These are phyloP conservation scores for Scheffersomyces parashehatae DNA, from an alignment of 1,139 yeast genomes.

Conservation along the genomic window DNA sequence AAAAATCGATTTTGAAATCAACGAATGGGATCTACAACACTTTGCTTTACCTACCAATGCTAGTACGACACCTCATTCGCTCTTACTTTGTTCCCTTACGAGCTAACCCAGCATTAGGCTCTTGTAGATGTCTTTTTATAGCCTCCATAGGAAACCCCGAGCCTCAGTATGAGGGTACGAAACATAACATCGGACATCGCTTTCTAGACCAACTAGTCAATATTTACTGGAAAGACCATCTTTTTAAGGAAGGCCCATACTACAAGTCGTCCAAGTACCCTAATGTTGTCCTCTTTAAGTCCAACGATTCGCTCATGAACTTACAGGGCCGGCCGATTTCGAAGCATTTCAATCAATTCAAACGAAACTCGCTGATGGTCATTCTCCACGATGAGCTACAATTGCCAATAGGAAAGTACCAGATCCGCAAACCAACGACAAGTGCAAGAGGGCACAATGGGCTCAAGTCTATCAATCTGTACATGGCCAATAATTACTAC, in stretches of 20 bases:
- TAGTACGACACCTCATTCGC: slow-evolving; percentile 5
- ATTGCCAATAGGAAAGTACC: slow-evolving; percentile 61
- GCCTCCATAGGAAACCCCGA: slow-evolving; percentile 84
- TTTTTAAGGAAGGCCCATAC: slow-evolving; percentile 10
- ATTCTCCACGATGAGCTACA: slow-evolving; percentile 79
- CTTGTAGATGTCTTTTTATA: slow-evolving; percentile 31
- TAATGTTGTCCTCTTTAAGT: slow-evolving; percentile 42
- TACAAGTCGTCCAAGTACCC: slow-evolving; percentile 22
- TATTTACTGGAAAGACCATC: slow-evolving; percentile 23
- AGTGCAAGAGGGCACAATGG: slow-evolving; percentile 84
- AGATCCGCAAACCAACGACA: slow-evolving; percentile 54
- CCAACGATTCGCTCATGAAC: slow-evolving; percentile 64
- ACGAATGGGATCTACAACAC: too few relatives aligned
- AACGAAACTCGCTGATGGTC: slow-evolving; percentile 40
- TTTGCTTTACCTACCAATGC: background rate
- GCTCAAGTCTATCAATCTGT: slow-evolving; percentile 52
- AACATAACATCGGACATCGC: slow-evolving; percentile 79
- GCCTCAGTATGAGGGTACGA: slow-evolving; percentile 54
- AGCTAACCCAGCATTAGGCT: background rate
- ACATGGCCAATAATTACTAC: slow-evolving; percentile 46
- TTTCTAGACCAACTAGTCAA: slow-evolving; percentile 38
- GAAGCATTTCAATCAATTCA: slow-evolving; percentile 46
- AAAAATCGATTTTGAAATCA: too few relatives aligned
- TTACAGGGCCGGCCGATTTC: slow-evolving; percentile 56
- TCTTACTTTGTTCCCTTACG: slow-evolving; percentile 6